A percentile compares a stretch with the other conserved stretches of the same genome.
These are phyloP conservation scores for Cercophora samala DNA, from an alignment of 495 filamentous ascomycete genomes.

Conservation along the genomic window DNA sequence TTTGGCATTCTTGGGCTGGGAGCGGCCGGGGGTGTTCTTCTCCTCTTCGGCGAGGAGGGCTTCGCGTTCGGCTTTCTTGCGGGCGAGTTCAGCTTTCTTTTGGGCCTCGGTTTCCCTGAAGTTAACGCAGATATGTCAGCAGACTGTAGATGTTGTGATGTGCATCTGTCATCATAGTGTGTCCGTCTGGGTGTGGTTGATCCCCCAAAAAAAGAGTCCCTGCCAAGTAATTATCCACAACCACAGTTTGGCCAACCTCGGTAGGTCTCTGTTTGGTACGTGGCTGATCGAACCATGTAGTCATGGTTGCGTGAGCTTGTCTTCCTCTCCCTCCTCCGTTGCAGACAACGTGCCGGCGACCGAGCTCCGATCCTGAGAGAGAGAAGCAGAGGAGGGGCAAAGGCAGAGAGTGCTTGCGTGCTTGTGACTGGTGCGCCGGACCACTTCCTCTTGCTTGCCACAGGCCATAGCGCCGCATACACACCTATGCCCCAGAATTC, in stretches of 20 bases:
- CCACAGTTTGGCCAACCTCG: background rate
- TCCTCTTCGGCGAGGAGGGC: conserved; percentile 84
- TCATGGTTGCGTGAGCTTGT: background rate
- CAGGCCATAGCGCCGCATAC: background rate
- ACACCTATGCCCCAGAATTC: background rate
- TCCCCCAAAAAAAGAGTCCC: background rate
- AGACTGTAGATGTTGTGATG: background rate
- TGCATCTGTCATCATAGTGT: background rate
- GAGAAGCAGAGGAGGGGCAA: background rate
- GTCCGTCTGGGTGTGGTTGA: background rate
- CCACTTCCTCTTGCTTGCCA: background rate
- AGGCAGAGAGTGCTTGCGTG: background rate
- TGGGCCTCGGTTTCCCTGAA: conserved; percentile 74
- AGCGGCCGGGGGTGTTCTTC: conserved; percentile 60
- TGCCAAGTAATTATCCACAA: background rate
- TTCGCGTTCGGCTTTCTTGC: conserved; percentile 85
- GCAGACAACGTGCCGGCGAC: background rate
- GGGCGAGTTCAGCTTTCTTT: conserved; percentile 80
- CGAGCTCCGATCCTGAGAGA: background rate
- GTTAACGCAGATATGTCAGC: conserved; percentile 17
- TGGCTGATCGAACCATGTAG: background rate
- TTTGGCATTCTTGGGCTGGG: conserved; percentile 56
- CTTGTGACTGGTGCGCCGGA: background rate
- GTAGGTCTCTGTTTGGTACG: background rate
- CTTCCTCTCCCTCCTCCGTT: background rate